A percentile compares a stretch with the other conserved stretches of the same genome.
Evolutionary conservation across 164 flowering plant species (phyloP).

Genomic region (Taxillus chinensis): DNA sequence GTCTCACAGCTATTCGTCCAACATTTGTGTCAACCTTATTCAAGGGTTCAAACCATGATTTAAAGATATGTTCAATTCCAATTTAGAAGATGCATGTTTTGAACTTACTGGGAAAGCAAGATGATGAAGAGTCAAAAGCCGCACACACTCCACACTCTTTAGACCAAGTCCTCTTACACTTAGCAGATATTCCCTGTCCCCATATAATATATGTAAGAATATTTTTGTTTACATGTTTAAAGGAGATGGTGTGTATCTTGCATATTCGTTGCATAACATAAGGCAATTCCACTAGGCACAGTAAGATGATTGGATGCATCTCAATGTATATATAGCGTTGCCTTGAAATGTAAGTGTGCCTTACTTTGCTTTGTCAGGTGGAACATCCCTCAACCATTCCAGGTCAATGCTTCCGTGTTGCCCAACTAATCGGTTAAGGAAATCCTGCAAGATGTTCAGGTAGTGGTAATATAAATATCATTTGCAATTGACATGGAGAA

Average conservation of each 20-base stretch:
- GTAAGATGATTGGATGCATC: not conserved
- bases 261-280: not conserved
- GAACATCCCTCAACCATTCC: conserved; percentile 93
- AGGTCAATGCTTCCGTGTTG: conserved; percentile 92
- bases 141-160: conserved; percentile 5
- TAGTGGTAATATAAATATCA: not conserved
- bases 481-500: not conserved
- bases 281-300: not conserved
- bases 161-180: conserved; percentile 2
- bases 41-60: not conserved
- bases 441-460: conserved; percentile 45
- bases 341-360: conserved; percentile 8
- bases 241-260: not conserved
- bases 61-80: not conserved
- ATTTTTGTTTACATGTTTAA: not conserved
- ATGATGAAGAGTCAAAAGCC: conserved; percentile 2
- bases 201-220: not conserved
- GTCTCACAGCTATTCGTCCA: conserved; percentile 50
- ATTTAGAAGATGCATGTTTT: not conserved
- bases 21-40: conserved; percentile 8
- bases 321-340: too few species aligned
- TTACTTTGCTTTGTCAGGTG: conserved; percentile 98
- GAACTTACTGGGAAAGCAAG: conserved; percentile 4
- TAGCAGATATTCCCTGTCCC: conserved; percentile 2
- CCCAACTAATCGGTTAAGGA: conserved; percentile 62